Conservation (phyloP, 768 basidiomycete species). For the Tubosaeta brunneosetosa region DNA sequence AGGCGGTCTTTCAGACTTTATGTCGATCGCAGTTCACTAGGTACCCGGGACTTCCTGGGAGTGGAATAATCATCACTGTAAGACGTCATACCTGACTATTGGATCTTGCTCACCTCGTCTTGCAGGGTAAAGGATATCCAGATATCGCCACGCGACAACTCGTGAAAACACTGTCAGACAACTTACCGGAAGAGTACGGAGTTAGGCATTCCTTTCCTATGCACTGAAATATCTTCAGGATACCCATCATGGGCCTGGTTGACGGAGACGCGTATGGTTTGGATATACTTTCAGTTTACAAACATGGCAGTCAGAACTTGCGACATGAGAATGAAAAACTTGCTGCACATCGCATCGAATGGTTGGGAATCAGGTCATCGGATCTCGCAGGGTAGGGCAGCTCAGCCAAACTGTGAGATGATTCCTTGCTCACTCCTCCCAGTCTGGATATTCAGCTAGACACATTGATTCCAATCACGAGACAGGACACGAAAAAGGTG, state of each 20-base stretch:
- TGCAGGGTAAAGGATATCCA: slow-evolving; percentile 94
- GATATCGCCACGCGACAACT: slow-evolving; percentile 89
- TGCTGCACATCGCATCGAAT: slow-evolving; percentile 63
- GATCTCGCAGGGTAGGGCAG: slow-evolving; percentile 58
- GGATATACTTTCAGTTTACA: slow-evolving; percentile 88
- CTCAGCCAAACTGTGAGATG: background rate
- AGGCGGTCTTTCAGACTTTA: slow-evolving; percentile 95
- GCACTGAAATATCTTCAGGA: slow-evolving; percentile 37
- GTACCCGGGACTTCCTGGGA: slow-evolving; percentile 47
- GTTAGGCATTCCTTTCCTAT: background rate
- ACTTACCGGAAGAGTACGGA: slow-evolving; percentile 55
- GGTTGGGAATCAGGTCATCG: slow-evolving; percentile 73
- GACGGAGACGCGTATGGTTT: slow-evolving; percentile 92
- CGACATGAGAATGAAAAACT: slow-evolving; percentile 68
- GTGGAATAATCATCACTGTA: slow-evolving; percentile 78
- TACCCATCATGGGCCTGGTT: slow-evolving; percentile 75
- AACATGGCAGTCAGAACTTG: slow-evolving; percentile 67
- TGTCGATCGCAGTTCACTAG: slow-evolving; percentile 53
- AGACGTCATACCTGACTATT: background rate
- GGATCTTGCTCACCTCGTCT: slow-evolving; percentile 3
- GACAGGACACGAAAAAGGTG: slow-evolving; percentile 74
- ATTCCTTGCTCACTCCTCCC: background rate
- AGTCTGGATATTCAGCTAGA: slow-evolving; percentile 62
- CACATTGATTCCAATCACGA: slow-evolving; percentile 61
- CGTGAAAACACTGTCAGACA: slow-evolving; percentile 64